Conservation (phyloP, 768 basidiomycete genomes). For the Trametes cingulata region DNA sequence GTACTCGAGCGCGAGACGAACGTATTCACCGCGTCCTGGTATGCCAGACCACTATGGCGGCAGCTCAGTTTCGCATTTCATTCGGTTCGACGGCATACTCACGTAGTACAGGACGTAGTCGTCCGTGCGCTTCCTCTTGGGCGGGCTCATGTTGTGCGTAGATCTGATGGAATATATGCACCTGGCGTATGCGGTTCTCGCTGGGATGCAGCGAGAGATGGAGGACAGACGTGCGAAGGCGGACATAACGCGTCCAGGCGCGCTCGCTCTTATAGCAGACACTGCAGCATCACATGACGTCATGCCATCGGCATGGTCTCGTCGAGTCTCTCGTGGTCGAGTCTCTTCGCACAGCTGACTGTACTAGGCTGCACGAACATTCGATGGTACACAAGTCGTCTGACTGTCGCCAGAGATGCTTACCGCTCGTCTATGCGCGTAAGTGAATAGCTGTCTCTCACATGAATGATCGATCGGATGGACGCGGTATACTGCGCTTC, state of each 20-base stretch:
- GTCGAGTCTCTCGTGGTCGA: too few relatives aligned
- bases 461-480: too few relatives aligned
- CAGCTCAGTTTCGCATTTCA: background rate
- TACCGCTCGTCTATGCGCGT: too few relatives aligned
- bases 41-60: slow-evolving; percentile 33
- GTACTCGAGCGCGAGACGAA: slow-evolving; percentile 41
- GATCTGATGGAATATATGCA: background rate
- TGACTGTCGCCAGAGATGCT: too few relatives aligned
- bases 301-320: background rate
- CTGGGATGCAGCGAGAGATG: background rate
- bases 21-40: slow-evolving; percentile 41
- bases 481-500: too few relatives aligned
- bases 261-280: background rate
- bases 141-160: slow-evolving; percentile 3
- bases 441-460: too few relatives aligned
- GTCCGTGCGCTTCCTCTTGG: slow-evolving; percentile 8
- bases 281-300: background rate
- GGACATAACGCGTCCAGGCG: background rate
- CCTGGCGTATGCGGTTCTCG: background rate
- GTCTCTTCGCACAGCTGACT: too few relatives aligned
- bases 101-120: slow-evolving; percentile 15
- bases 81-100: background rate
- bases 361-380: too few relatives aligned
- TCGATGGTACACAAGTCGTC: too few relatives aligned
- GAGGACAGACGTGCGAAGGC: background rate